Evolutionary conservation across 2,329 filamentous ascomycete genomes (phyloP), one percentile per base, ranked within the genome.

Genomic region (Curvularia sp.): DNA sequence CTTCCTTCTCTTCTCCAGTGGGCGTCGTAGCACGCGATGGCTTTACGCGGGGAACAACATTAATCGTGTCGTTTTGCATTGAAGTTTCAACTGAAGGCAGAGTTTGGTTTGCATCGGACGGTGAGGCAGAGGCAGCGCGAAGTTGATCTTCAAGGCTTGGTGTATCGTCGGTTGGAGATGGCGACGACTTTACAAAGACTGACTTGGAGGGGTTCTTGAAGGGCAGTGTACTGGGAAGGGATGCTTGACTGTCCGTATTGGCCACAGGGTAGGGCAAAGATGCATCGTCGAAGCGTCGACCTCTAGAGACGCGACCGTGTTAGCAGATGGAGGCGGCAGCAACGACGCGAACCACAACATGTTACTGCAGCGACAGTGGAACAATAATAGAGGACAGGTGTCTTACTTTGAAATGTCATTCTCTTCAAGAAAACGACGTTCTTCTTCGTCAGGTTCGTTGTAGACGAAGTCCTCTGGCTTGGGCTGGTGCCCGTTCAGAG

Each of bases 321-420:
- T 55, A 76, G 73, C 66, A 65, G 67, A 71, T 68, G 68, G 65
- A 38, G 64, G 51, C 65, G 52, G 66, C 67, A 58, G 65, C 66
- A 58, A 66, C 55, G 64, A 65, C 60, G 61, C 58, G 35, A 55
- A 56, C 35, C 35, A 38, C 42, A 47, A n/a, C 31, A 54, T 28
- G 51, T 30, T 50, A 43, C 22, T 49, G 55, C 43, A 24, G 33
- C 48, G 22, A 38, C 57, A 57, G 42, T 30, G 28, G 22, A 26
- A 26, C 26, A 6, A 35, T 15, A 35, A 7, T 18, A 22, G 35
- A 22, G 13, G 18, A 55, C 22, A 52, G 20, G 13, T 22, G n/a
- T 52, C 83, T 78, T 82, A 87, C 86, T 83, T 83, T 65, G 81
- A 70, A 41, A 87, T 78, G 64, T 86, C 82, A 75, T 87, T 86